phyloP scores from a whole-genome alignment of 1,139 yeast species.

The Yamadazyma triangularis region DNA sequence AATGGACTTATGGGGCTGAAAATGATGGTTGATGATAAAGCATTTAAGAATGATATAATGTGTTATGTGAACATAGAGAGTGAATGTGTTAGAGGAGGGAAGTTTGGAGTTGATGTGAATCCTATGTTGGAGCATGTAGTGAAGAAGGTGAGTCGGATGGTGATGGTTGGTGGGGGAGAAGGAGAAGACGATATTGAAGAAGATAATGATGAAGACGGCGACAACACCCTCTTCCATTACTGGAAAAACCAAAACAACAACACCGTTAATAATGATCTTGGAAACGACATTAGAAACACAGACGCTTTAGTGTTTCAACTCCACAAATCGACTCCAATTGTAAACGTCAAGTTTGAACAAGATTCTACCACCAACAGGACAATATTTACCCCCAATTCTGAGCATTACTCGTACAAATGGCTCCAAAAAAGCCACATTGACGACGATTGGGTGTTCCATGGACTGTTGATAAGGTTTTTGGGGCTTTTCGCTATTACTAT shows the following conservation, averaged over 20 bases:
- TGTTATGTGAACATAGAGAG: constrained; percentile 40
- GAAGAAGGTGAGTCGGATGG: constrained; percentile 25
- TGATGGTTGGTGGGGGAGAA: constrained; percentile 19
- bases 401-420: constrained; percentile 34
- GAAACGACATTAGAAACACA: constrained; percentile 19
- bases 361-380: constrained; percentile 25
- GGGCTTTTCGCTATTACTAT: constrained; percentile 35
- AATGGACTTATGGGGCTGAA: constrained; percentile 34
- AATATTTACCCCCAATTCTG: constrained; percentile 33
- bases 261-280: constrained; percentile 29
- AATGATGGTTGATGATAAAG: constrained; percentile 18
- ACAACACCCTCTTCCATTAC: constrained; percentile 29
- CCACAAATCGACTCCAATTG: constrained; percentile 26
- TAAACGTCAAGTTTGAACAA: constrained; percentile 33
- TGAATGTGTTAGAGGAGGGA: constrained; percentile 37
- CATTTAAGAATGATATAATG: constrained; percentile 24
- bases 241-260: constrained; percentile 34
- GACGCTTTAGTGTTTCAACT: constrained; percentile 35
- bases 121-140: constrained; percentile 34
- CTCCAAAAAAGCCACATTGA: constrained; percentile 24
- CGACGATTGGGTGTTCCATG: constrained; percentile 28
- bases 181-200: constrained; percentile 7
- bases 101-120: constrained; percentile 33
- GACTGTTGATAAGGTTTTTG: constrained; percentile 33
- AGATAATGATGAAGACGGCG: constrained; percentile 14